Evolutionary conservation across 2,329 filamentous ascomycete genomes (phyloP).

Genomic region (Verticillium klebahnii): DNA sequence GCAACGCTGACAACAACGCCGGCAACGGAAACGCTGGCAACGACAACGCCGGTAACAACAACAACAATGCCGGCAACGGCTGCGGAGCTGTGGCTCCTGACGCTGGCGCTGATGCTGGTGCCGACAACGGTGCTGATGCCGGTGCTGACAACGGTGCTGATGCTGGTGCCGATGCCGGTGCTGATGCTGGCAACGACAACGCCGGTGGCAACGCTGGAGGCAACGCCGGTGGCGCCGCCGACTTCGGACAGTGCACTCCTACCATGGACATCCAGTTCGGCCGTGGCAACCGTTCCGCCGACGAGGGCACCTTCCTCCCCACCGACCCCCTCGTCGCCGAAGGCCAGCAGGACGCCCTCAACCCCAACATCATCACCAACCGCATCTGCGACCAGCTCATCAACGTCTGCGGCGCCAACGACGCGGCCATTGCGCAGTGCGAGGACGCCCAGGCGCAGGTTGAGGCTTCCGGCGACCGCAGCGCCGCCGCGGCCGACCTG

Average conservation of each 20-base stretch:
- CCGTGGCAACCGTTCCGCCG: conserved; percentile 40
- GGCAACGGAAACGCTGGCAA: conserved; percentile 23
- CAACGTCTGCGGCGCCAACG: conserved; percentile 56
- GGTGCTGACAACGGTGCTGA: conserved; percentile 24
- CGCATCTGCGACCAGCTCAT: conserved; percentile 56
- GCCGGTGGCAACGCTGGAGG: conserved; percentile 15
- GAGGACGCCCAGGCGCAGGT: conserved; percentile 44
- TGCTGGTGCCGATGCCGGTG: conserved; percentile 23
- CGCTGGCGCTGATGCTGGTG: conserved; percentile 9
- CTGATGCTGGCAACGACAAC: conserved; percentile 14
- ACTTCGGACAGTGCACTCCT: conserved; percentile 45
- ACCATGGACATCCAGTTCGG: conserved; percentile 54
- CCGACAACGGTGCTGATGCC: conserved; percentile 14
- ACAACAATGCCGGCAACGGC: conserved; percentile 23
- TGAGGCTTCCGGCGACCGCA: conserved; percentile 40
- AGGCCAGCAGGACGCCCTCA: conserved; percentile 54
- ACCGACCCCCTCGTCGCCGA: conserved; percentile 48
- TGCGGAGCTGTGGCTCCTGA: conserved; percentile 4
- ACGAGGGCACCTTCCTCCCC: conserved; percentile 56
- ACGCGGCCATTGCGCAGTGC: conserved; percentile 45
- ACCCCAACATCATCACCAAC: conserved; percentile 62
- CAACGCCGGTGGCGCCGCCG: conserved; percentile 25
- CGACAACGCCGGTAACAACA: conserved; percentile 17
- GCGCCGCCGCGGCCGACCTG: conserved; percentile 41
- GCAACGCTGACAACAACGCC: conserved; percentile 16